Evolutionary conservation across 2,329 filamentous ascomycete genomes (phyloP), one percentile per base, ranked within the genome.

Genomic region (Colletotrichum musae): DNA sequence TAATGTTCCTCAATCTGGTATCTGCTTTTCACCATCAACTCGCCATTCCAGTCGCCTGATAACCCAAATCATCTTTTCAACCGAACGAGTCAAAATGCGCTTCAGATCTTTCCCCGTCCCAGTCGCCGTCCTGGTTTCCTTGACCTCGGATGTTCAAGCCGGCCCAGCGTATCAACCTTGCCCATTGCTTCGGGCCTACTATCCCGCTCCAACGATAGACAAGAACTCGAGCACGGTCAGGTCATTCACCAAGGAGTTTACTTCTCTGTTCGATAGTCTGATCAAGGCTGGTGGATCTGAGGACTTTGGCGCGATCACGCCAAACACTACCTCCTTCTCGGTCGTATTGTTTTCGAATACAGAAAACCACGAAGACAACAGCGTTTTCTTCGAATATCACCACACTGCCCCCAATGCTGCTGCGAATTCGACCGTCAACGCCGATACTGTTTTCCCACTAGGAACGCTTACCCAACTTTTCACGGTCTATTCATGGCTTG

Each of bases 401-500:
- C 61, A 75, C 58, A 74, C 73, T 3, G 74, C 75, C 5, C 53
- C 70, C 0, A 51, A 50, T 3, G 58, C 66, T 12, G 28, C 52
- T n/a, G n/a, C n/a, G n/a, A n/a, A n/a, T 2, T 41, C 32, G 1
- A 73, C 65, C 6, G 41, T 80, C 4, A 74, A 73, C 0, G 51
- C 63, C 0, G 32, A 73, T 15, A 78, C 78, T 2, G 67, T 64
- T 1, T 76, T 79, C 4, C 76, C 75, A 0, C 13, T 78, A 1
- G 78, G 78, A 0, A 74, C 75, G 7, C 48, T 80, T 13, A 79
- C 75, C 2, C 77, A 78, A 72, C 56, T 80, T 0, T 77, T 80
- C 48, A 80, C 77, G 0, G 75, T 78, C 1, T 80, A 80, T 24
- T 54, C 76, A 0, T 80, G 78, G 78, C 72, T 80, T 0, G 73